A percentile compares a stretch with the other conserved stretches of the same genome.
Conservation (phyloP, 2,329 filamentous ascomycete species). For the Microdochium paspali region DNA sequence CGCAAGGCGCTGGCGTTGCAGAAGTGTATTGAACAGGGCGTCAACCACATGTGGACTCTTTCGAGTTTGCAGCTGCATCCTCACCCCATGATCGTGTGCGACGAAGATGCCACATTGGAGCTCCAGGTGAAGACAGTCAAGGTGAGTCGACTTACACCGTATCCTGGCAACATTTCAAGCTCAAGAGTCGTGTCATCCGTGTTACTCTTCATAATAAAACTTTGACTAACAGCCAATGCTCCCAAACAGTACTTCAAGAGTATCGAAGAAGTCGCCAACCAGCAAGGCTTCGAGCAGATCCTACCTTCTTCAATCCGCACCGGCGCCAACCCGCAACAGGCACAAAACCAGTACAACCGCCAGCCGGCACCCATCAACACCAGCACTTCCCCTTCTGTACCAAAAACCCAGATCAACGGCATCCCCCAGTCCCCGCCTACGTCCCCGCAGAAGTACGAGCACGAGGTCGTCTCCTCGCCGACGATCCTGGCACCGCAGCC, state of each 20-base stretch:
- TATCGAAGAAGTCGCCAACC: constrained; percentile 54
- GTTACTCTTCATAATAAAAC: too few relatives aligned
- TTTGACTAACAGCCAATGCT: constrained; percentile 1
- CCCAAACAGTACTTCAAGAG: constrained; percentile 60
- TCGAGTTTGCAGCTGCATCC: constrained; percentile 73
- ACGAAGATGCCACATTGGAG: constrained; percentile 69
- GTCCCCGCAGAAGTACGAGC: constrained; percentile 6
- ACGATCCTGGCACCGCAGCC: constrained; percentile 45
- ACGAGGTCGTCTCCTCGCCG: constrained; percentile 18
- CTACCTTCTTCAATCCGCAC: constrained; percentile 47
- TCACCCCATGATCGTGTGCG: constrained; percentile 73
- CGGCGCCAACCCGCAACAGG: constrained; percentile 25
- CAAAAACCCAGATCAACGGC: constrained; percentile 15
- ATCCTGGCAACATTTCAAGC: not conserved
- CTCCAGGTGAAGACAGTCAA: constrained; percentile 66
- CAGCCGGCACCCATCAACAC: not conserved
- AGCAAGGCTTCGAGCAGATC: constrained; percentile 48
- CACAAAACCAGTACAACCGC: not conserved
- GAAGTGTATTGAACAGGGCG: constrained; percentile 69
- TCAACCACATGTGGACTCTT: constrained; percentile 89
- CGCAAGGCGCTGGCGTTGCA: constrained; percentile 75
- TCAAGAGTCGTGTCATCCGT: too few relatives aligned
- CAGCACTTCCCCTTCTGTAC: constrained; percentile 8
- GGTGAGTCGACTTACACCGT: constrained; percentile 21
- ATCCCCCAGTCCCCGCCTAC: constrained; percentile 17